Percentiles rank a stretch among this genome's conserved stretches.
phyloP scores from a whole-genome alignment of 441 rosid genomes.

The Capsella rubella region DNA sequence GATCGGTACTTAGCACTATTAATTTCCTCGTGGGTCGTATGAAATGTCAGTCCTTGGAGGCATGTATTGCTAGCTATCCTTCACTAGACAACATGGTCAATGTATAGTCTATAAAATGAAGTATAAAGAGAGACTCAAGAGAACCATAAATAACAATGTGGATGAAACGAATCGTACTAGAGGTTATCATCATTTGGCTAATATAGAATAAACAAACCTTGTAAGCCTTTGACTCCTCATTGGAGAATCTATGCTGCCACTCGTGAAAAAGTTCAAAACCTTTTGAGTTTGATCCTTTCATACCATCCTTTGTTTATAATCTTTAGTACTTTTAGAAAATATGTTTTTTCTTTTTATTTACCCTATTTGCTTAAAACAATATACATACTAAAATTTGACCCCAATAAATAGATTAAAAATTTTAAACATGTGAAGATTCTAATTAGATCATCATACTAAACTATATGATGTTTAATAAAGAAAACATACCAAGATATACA shows the following conservation, averaged over 20 bases:
- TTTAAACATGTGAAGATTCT: background rate
- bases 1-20: background rate
- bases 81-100: background rate
- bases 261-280: background rate
- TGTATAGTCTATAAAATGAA: background rate
- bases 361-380: background rate
- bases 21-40: background rate
- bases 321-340: background rate
- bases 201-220: background rate
- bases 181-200: background rate
- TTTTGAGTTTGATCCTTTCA: background rate
- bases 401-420: background rate
- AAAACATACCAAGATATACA: too few relatives aligned
- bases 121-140: background rate
- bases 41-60: background rate
- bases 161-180: too few relatives aligned
- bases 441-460: background rate
- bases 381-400: background rate
- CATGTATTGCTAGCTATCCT: background rate
- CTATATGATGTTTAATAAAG: too few relatives aligned
- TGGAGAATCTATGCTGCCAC: background rate
- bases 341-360: background rate
- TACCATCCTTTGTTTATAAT: background rate
- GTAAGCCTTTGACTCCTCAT: background rate
- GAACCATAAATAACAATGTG: background rate